Evolutionary conservation across 1,284 basidiomycete genomes (phyloP).

Genomic region (Microbotryum intermedium): DNA sequence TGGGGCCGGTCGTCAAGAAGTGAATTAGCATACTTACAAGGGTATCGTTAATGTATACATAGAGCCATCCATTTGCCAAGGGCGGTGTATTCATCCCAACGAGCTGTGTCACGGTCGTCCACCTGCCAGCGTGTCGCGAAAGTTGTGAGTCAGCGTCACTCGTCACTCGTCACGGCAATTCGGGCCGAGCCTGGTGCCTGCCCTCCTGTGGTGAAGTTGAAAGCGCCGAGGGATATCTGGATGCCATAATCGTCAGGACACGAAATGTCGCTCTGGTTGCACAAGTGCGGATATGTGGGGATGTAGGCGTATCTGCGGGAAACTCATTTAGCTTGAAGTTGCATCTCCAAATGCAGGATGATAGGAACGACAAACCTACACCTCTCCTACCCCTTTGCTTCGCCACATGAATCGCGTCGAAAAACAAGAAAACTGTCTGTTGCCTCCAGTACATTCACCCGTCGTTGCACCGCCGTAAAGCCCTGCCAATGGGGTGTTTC

Average conservation of each 20-base stretch:
- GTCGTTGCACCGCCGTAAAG: no score
- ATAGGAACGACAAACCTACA: neutral
- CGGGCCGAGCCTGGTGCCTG: neutral
- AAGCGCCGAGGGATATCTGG: slow-evolving; percentile 9
- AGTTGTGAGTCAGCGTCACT: neutral
- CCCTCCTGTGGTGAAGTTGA: slow-evolving; percentile 1
- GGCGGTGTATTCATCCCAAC: slow-evolving; percentile 19
- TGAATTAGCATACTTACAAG: neutral
- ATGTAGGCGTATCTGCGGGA: slow-evolving; percentile 18
- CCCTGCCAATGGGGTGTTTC: neutral
- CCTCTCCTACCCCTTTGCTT: slow-evolving; percentile 10
- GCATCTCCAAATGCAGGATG: neutral
- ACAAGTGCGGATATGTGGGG: slow-evolving; percentile 4
- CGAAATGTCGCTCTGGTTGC: slow-evolving; percentile 8
- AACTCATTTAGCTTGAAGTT: slow-evolving; percentile 12
- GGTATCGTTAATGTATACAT: slow-evolving; percentile 14
- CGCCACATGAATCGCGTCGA: slow-evolving; percentile 22
- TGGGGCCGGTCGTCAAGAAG: no score
- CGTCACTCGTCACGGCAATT: no score
- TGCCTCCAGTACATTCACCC: slow-evolving; percentile 11
- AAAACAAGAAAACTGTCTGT: slow-evolving; percentile 3
- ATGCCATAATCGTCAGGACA: slow-evolving; percentile 20
- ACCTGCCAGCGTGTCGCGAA: neutral
- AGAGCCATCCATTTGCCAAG: slow-evolving; percentile 20
- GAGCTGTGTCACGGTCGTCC: slow-evolving; percentile 25